Base-by-base conservation (phyloP, 768 basidiomycete genomes). In the Dendrothele bispora region DNA sequence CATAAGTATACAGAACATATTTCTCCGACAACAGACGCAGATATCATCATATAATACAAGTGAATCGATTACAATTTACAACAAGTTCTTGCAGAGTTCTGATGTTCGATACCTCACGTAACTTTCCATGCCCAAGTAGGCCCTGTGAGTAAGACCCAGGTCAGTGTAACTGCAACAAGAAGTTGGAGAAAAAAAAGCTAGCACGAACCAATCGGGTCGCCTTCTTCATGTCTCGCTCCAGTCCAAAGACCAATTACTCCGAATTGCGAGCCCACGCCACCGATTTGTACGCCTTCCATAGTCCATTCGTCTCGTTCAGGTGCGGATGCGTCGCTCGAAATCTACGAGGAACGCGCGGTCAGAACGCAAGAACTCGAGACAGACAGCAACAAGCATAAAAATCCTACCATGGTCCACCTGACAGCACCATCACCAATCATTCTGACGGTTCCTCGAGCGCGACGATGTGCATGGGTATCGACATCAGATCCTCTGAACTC, bases 201-300 rank as follows among this genome's bases (percentile, higher is more conserved):
- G 14, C 7, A 46, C 44, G 21, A 34, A 46, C 44, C 44, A n/a
- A 46, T 46, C 17, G 44, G 44, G 29, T 46, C 44, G 14, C 44
- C 44, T 25, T 36, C 25, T n/a, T 46, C 44, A 37, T 46, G 44
- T 10, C 34, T 22, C 8, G 44, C 44, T 27, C 44, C 44, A 25
- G 44, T 46, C 44, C 44, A 46, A 34, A 74, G 55, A 7, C 80
- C 82, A 2, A 84, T 63, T 2, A 80, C 59, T 7, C 83, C 82
- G 18, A 70, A 56, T 0, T 71, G 73, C n/a, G 78, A 78, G 5
- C 78, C 79, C 14, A 77, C 62, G 2, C 73, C 73, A 11, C 83
- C 83, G 10, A 83, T 59, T 50, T 84, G 82, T 0, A 83, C 63
- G n/a, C 71, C 77, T 50, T 84, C 81, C 11, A 70, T 74, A 2